phyloP scores from a whole-genome alignment of 148 eudicot genomes.

The Camellia japonica region DNA sequence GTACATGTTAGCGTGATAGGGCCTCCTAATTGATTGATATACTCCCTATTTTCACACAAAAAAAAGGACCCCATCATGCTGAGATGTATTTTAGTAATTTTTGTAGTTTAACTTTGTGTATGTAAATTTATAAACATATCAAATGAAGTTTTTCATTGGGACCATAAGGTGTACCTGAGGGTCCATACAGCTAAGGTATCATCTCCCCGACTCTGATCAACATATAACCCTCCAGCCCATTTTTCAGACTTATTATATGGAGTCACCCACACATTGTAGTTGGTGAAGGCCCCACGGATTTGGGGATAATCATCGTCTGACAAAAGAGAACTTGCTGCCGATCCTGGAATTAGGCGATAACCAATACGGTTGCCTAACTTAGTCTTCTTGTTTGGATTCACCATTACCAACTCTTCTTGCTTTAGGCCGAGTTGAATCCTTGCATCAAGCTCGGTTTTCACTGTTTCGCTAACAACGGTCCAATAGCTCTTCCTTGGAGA shows the following conservation, averaged over 20 bases:
- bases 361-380: constrained; percentile 49
- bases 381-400: constrained; percentile 49
- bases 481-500: constrained; percentile 52
- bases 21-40: too few species aligned
- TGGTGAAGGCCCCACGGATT: constrained; percentile 40
- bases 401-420: constrained; percentile 29
- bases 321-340: constrained; percentile 18
- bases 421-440: constrained; percentile 27
- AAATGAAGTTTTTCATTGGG: too few species aligned
- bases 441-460: constrained; percentile 42
- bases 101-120: too few species aligned
- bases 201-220: constrained; percentile 47
- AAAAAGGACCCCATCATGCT: too few species aligned
- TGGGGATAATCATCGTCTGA: constrained; percentile 44
- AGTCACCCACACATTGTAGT: constrained; percentile 50
- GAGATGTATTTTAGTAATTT: too few species aligned
- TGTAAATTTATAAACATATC: too few species aligned
- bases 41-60: too few species aligned
- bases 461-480: constrained; percentile 35
- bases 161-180: constrained; percentile 19
- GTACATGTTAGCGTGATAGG: too few species aligned
- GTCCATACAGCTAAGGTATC: constrained; percentile 37
- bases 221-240: constrained; percentile 53
- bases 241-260: constrained; percentile 53
- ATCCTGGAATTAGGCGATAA: constrained; percentile 39